These are phyloP conservation scores for Hebeloma cylindrosporum DNA, from an alignment of 768 basidiomycete species.

Conservation along the genomic window DNA sequence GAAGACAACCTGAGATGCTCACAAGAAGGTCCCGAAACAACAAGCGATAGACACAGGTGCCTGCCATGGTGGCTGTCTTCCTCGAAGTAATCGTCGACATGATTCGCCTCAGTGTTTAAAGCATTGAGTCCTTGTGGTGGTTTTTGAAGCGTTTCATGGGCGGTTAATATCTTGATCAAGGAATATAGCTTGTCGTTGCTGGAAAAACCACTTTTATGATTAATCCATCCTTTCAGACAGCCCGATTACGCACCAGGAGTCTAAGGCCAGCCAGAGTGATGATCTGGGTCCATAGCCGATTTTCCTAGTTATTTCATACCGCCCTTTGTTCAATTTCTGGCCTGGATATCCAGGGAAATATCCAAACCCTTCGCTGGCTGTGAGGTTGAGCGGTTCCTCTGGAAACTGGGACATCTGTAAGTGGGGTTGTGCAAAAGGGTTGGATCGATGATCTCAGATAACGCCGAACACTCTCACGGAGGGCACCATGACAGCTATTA, in stretches of 20 bases:
- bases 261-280: background rate
- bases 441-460: too few species aligned
- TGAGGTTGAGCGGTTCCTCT: background rate
- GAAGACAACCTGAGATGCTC: background rate
- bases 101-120: too few species aligned
- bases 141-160: background rate
- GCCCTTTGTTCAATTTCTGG: background rate
- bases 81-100: background rate
- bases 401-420: background rate
- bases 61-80: background rate
- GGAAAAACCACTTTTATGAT: background rate
- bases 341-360: background rate
- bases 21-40: background rate
- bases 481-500: too few species aligned
- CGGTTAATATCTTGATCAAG: background rate
- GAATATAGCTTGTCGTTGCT: background rate
- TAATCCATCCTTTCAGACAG: too few species aligned
- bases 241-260: background rate
- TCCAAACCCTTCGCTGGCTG: background rate
- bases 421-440: background rate
- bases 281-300: background rate
- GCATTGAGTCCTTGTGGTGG: background rate
- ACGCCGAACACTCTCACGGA: too few species aligned
- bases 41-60: background rate
- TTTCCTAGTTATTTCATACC: background rate